Evolutionary conservation across 1,284 basidiomycete genomes (phyloP).

Genomic region (Fomitiporia mediterranea): DNA sequence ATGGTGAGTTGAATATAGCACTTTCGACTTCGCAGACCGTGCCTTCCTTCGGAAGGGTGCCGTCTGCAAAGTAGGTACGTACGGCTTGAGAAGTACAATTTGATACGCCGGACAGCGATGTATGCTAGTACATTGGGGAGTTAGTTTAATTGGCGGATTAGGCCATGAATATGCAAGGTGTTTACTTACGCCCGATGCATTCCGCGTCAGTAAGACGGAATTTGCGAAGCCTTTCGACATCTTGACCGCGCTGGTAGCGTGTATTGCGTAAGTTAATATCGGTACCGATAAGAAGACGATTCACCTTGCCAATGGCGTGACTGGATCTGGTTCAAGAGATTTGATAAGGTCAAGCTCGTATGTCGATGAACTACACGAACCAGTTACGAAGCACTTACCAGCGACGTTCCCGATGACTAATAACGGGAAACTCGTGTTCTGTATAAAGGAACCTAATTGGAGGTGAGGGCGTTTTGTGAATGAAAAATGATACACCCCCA

Average conservation of each 20-base stretch:
- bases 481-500: background rate
- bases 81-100: conserved; percentile 19
- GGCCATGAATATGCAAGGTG: background rate
- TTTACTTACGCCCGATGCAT: conserved; percentile 22
- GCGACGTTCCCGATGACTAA: conserved; percentile 23
- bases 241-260: conserved; percentile 20
- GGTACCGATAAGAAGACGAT: too few species aligned
- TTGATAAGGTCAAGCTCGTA: too few species aligned
- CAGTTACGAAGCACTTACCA: conserved; percentile 11
- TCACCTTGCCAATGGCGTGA: conserved; percentile 6
- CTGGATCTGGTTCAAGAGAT: background rate
- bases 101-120: conserved; percentile 19
- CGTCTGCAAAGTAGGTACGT: conserved; percentile 20
- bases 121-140: conserved; percentile 14
- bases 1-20: conserved; percentile 6
- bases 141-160: background rate
- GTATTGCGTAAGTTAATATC: background rate
- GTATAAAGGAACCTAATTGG: conserved; percentile 13
- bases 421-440: conserved; percentile 22
- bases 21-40: conserved; percentile 20
- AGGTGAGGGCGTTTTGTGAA: background rate
- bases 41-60: conserved; percentile 19
- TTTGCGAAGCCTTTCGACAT: conserved; percentile 22
- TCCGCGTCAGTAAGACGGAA: conserved; percentile 24
- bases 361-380: too few species aligned